Conservation (phyloP, 257 asterid genomes). For the Solanum infundibuliforme region DNA sequence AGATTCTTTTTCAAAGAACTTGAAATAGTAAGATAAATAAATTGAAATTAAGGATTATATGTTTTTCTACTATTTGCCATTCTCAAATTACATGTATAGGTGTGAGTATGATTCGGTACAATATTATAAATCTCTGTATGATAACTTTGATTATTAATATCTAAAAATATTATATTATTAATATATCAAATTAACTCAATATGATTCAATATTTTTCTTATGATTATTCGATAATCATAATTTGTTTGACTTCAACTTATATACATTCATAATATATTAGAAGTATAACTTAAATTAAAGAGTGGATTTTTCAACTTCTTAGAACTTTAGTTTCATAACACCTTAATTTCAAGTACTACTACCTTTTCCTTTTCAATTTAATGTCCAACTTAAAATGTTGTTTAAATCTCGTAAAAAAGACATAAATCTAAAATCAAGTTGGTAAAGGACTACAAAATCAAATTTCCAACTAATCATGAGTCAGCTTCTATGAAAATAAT, state of each 20-base stretch:
- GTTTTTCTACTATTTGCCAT: neutral
- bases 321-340: neutral
- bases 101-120: too few species aligned
- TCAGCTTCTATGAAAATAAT: neutral
- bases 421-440: neutral
- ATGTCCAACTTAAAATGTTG: neutral
- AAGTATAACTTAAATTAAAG: too few species aligned
- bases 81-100: neutral
- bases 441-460: neutral
- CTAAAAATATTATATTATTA: too few species aligned
- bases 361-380: neutral
- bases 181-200: too few species aligned
- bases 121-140: too few species aligned
- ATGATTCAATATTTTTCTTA: too few species aligned
- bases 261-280: too few species aligned
- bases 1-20: too few species aligned
- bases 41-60: too few species aligned
- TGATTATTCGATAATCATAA: too few species aligned
- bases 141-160: too few species aligned
- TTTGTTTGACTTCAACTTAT: too few species aligned
- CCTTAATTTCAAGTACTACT: neutral
- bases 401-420: neutral
- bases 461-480: neutral
- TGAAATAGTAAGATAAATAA: neutral
- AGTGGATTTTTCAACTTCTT: neutral